Evolutionary conservation across 345 rosid species (phyloP), one percentile per base, ranked within the genome.

Genomic region (Salix arbutifolia): DNA sequence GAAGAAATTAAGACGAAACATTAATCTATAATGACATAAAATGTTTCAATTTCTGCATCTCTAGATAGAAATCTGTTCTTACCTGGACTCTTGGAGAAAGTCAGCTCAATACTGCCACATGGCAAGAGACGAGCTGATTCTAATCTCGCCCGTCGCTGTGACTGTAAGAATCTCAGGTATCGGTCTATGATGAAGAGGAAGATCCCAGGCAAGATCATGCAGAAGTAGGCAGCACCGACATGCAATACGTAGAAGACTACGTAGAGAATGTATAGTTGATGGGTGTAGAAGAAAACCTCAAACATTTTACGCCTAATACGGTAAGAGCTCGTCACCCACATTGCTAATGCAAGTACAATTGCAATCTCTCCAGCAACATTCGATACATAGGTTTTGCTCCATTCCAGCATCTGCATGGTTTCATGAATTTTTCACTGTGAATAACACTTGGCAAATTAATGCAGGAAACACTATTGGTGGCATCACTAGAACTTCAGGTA

Each of bases 161-260:
- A 91, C 68, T 91, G 96, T 71, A 91, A 83, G 83, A 90, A 85
- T 58, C 96, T 85, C 35, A 91, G 74, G 80, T 79, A 88, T 6
- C 95, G 89, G 25, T 92, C 95, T 6, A 92, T 71, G 52, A 83
- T 28, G 78, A 92, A 92, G 83, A 92, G 92, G 82, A 86, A 89
- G 73, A 90, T 85, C 2, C 89, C 91, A 0, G 92, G 93, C n/a
- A 91, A 85, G 72, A 88, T 83, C 78, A 79, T 83, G 81, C 88
- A 85, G 66, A 81, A 40, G 79, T 81, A 90, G 16, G 78, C 80
- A 62, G 80, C 80, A 18, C 97, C 97, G 3, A 89, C 93, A 71
- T 92, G 97, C 48, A 92, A 31, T 4, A 76, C 52, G 33, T 88
- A 92, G 89, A 92, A 92, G 52, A 90, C 7, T 56, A 88, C 75